Evolutionary conservation across 129 eudicot species (phyloP).

Genomic region (Escallonia rubra): DNA sequence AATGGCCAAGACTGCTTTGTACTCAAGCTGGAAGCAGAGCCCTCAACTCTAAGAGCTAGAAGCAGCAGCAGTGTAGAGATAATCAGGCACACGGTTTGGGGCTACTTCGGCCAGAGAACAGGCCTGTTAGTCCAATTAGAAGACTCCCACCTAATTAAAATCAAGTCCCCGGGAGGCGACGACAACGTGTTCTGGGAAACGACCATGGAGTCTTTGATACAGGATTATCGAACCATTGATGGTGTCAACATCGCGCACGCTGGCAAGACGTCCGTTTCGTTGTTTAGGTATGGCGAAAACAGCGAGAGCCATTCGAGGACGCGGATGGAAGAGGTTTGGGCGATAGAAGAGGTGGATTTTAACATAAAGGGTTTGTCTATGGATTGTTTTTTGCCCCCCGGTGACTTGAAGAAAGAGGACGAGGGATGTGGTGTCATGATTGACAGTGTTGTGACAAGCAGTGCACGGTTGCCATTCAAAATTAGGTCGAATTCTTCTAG

Average conservation of each 20-base stretch:
- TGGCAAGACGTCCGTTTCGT: slow-evolving; percentile 59
- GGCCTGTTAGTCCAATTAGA: slow-evolving; percentile 68
- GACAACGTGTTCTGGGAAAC: slow-evolving; percentile 83
- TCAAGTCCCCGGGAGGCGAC: slow-evolving; percentile 49
- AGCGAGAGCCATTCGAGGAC: slow-evolving; percentile 60
- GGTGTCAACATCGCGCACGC: slow-evolving; percentile 80
- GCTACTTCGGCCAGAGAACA: slow-evolving; percentile 79
- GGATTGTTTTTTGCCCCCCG: slow-evolving; percentile 79
- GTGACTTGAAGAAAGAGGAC: slow-evolving; percentile 66
- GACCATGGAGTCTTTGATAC: slow-evolving; percentile 73
- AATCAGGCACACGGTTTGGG: slow-evolving; percentile 88
- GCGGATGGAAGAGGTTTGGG: slow-evolving; percentile 84
- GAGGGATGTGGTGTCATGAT: slow-evolving; percentile 28
- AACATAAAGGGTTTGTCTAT: slow-evolving; percentile 74
- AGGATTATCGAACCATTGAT: slow-evolving; percentile 72
- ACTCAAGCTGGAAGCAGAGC: slow-evolving; percentile 63
- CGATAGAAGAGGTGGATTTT: slow-evolving; percentile 82
- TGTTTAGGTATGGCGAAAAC: slow-evolving; percentile 71
- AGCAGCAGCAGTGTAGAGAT: slow-evolving; percentile 80
- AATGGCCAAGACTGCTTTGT: slow-evolving; percentile 78
- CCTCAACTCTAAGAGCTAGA: slow-evolving; percentile 56
- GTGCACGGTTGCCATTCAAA: slow-evolving; percentile 22
- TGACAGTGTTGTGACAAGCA: slow-evolving; percentile 20
- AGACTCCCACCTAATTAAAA: slow-evolving; percentile 72
- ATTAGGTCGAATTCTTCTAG: slow-evolving; percentile 29